Evolutionary conservation across 768 basidiomycete species (phyloP).

Genomic region (Termitomyces sp.): DNA sequence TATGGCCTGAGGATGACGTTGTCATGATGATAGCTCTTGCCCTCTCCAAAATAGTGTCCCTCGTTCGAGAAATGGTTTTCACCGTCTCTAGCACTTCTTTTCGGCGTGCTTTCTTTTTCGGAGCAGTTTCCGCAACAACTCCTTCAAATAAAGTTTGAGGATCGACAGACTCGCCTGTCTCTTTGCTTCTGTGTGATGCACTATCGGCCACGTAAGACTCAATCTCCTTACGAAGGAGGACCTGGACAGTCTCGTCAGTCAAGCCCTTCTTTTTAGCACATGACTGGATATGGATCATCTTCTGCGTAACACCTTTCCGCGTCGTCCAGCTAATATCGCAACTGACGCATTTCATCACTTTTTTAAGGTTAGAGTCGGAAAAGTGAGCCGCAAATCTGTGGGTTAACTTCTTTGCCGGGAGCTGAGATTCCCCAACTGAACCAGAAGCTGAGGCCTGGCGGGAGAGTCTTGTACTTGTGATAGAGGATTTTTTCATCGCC

Average conservation of each 20-base stretch:
- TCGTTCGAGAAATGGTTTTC: conserved; percentile 40
- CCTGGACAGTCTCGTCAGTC: conserved; percentile 47
- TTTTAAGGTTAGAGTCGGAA: conserved; percentile 40
- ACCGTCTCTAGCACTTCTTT: conserved; percentile 36
- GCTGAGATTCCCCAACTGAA: conserved; percentile 8
- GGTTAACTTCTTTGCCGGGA: conserved; percentile 11
- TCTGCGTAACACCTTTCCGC: conserved; percentile 57
- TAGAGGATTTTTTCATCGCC: conserved; percentile 3
- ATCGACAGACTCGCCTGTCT: conserved; percentile 15
- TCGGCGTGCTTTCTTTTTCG: conserved; percentile 41
- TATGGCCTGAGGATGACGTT: conserved; percentile 8
- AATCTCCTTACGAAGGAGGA: conserved; percentile 48
- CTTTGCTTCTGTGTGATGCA: conserved; percentile 15
- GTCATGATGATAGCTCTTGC: conserved; percentile 28
- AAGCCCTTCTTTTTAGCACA: conserved; percentile 63
- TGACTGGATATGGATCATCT: conserved; percentile 58
- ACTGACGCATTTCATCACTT: conserved; percentile 53
- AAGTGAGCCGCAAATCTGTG: conserved; percentile 30
- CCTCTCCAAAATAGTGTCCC: conserved; percentile 34
- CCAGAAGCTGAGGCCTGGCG: conserved; percentile 9
- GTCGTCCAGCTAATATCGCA: conserved; percentile 69
- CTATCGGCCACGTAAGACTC: conserved; percentile 14
- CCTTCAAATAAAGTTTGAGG: conserved; percentile 49
- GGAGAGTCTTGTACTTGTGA: conserved; percentile 2
- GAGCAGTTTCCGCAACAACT: conserved; percentile 39